These are phyloP conservation scores for Aspergillus panamensis DNA, from an alignment of 495 filamentous ascomycete species.

Conservation along the genomic window DNA sequence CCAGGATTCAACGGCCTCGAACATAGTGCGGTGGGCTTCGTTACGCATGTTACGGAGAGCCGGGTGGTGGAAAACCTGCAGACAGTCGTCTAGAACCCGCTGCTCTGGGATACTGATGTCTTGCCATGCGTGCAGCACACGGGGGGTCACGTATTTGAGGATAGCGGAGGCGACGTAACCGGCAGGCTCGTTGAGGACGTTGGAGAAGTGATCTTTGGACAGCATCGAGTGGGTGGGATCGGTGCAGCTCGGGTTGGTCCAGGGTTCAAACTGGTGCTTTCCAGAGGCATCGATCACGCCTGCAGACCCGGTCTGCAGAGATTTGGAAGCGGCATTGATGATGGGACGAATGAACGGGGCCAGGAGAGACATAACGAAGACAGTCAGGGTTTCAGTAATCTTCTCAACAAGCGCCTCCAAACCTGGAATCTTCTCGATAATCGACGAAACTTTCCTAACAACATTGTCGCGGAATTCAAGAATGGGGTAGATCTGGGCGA, in stretches of 20 bases:
- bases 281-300: conserved; percentile 75
- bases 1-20: conserved; percentile 75
- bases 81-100: conserved; percentile 72
- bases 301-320: conserved; percentile 78
- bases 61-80: conserved; percentile 85
- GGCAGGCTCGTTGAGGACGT: conserved; percentile 83
- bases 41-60: conserved; percentile 64
- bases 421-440: conserved; percentile 89
- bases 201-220: conserved; percentile 95
- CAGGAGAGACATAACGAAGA: conserved; percentile 85
- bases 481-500: conserved; percentile 88
- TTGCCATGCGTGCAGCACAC: conserved; percentile 87
- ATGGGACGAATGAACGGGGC: conserved; percentile 88
- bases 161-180: conserved; percentile 76
- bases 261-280: conserved; percentile 83
- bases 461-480: conserved; percentile 91
- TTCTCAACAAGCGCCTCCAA: conserved; percentile 82
- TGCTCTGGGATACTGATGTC: conserved; percentile 73
- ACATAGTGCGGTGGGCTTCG: conserved; percentile 86
- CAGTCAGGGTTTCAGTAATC: conserved; percentile 84
- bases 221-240: conserved; percentile 94
- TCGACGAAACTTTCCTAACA: conserved; percentile 72
- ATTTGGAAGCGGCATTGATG: conserved; percentile 79
- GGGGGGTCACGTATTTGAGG: conserved; percentile 79
- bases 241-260: conserved; percentile 79